Percentiles rank a stretch among this genome's conserved stretches.
phyloP scores from a whole-genome alignment of 306 rosid genomes.

The Castanea mollissima region DNA sequence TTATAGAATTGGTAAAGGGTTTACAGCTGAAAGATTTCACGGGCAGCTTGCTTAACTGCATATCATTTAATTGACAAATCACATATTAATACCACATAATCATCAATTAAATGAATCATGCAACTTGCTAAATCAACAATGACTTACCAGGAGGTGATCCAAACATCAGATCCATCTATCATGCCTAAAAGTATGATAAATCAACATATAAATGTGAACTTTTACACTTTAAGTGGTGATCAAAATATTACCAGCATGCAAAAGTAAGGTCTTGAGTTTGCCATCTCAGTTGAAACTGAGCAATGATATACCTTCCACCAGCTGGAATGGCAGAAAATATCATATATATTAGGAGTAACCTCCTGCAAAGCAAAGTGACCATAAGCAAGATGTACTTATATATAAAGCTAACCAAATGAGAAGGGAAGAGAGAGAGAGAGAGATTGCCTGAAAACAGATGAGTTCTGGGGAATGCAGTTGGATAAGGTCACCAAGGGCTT shows the following conservation, averaged over 20 bases:
- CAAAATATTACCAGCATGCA: constrained; percentile 48
- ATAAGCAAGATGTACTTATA: constrained; percentile 4
- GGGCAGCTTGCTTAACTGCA: constrained; percentile 76
- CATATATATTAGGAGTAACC: constrained; percentile 48
- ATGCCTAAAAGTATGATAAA: not conserved
- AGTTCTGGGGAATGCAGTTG: constrained; percentile 44
- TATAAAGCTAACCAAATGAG: not conserved
- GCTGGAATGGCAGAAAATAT: constrained; percentile 39
- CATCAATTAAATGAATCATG: not conserved
- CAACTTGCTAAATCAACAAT: not conserved
- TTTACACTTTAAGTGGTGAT: not conserved
- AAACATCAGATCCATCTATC: not conserved
- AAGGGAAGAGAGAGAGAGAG: not conserved
- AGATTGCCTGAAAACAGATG: constrained; percentile 49
- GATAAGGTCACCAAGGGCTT: constrained; percentile 50
- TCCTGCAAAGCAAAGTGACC: constrained; percentile 30
- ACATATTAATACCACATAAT: not conserved
- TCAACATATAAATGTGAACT: not conserved
- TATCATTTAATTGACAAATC: not conserved
- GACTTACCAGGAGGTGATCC: too few species aligned
- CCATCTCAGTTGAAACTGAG: constrained; percentile 40
- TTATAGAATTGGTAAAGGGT: constrained; percentile 61
- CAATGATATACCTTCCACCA: constrained; percentile 52
- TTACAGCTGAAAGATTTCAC: constrained; percentile 64
- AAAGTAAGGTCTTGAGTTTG: constrained; percentile 35